Base-by-base conservation (phyloP, 139 green algal species). In the Coccomyxa sp. region DNA sequence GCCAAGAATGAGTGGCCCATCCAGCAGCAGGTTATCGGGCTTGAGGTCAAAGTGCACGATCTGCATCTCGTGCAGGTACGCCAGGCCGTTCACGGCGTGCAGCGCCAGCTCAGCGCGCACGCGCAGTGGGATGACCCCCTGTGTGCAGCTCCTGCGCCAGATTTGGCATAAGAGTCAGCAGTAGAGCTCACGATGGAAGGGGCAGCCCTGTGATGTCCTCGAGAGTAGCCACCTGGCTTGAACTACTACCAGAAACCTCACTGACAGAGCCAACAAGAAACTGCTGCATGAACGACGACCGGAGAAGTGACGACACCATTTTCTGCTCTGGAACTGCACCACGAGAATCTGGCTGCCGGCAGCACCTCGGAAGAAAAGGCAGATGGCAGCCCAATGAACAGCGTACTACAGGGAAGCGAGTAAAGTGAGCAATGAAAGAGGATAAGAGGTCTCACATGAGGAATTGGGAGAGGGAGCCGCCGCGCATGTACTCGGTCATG, bases 1-100 rank as follows among this genome's bases (percentile, higher is more conserved):
- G 13, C 76, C 67, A 13, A 31, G 63, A 1, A 25, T 32, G 31
- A 87, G 77, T 17, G 67, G 76, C n/a, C 67, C 77, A 58, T 96
- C 96, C 51, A 98, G 89, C 81, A 98, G 92, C 84, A 98, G 87
- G 90, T 98, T 98, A 89, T 98, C 95, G 14, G 93, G 93, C 90
- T 97, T 95, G 58, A 98, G 93, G 85, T 98, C 95, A 84, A 98
- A 98, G 88, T 98, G 95, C 31, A 98, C 95, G 27, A 98, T 90
- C n/a, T 89, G 87, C 85, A 94, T 90, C 59, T 92, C 89, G 87
- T 98, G 95, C 30, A 98, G 91, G 91, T 97, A 98, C 0, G 94
- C 92, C 91, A 98, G 94, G 76, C 95, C 95, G 76, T 93, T 90
- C 17, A 90, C 88, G 1, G 93, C 93, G 68, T 92, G 90, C 81